phyloP scores from a whole-genome alignment of 805 yeast genomes.

The Monosporozyma aquatica region DNA sequence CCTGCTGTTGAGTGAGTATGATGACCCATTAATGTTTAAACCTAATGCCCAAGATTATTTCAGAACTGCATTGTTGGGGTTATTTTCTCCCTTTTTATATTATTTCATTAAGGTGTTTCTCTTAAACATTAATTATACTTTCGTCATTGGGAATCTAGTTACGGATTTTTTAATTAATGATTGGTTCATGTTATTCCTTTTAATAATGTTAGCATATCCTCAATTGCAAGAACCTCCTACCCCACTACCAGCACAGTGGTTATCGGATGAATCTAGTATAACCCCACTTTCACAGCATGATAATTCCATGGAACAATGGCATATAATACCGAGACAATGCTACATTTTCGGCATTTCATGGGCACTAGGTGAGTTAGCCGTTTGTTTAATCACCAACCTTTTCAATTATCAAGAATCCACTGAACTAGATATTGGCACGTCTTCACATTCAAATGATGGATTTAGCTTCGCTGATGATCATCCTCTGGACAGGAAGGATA shows the following conservation, averaged over 20 bases:
- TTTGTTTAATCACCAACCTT: constrained; percentile 20
- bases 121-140: constrained; percentile 22
- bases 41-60: constrained; percentile 35
- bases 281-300: constrained; percentile 2
- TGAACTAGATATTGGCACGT: neutral
- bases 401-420: constrained; percentile 20
- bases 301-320: constrained; percentile 26
- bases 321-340: constrained; percentile 34
- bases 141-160: constrained; percentile 25
- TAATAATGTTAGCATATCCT: constrained; percentile 34
- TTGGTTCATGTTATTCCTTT: constrained; percentile 30
- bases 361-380: constrained; percentile 29
- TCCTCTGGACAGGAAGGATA: constrained; percentile 19
- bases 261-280: too few species aligned
- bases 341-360: constrained; percentile 33
- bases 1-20: constrained; percentile 16
- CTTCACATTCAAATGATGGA: neutral
- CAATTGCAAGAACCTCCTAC: constrained; percentile 26
- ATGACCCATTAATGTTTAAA: constrained; percentile 26
- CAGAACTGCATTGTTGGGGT: constrained; percentile 31
- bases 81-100: constrained; percentile 30
- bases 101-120: constrained; percentile 25
- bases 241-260: too few species aligned
- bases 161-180: constrained; percentile 29
- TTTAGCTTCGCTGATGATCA: neutral